A percentile compares a stretch with the other conserved stretches of the same genome.
phyloP scores from a whole-genome alignment of 768 basidiomycete species.

The Termitomyces sp. region DNA sequence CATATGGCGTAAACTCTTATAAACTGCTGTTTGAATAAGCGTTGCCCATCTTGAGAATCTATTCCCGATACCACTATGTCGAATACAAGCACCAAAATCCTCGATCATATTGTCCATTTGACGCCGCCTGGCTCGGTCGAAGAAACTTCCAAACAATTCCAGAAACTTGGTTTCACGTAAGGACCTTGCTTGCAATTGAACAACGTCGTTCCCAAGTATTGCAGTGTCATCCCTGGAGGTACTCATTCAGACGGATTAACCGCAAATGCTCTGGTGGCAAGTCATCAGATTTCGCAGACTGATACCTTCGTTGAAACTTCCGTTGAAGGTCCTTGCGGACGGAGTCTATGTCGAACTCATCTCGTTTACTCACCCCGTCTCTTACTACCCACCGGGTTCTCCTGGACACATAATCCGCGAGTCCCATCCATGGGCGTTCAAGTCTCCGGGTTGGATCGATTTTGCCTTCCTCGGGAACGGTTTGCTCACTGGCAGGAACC shows the following conservation, averaged over 20 bases:
- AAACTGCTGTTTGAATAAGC: not conserved
- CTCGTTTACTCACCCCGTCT: slow-evolving; percentile 55
- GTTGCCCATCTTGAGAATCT: not conserved
- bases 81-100: slow-evolving; percentile 26
- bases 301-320: slow-evolving; percentile 18
- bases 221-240: slow-evolving; percentile 66
- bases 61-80: slow-evolving; percentile 1
- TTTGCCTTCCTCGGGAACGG: slow-evolving; percentile 61
- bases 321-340: slow-evolving; percentile 48
- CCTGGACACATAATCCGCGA: slow-evolving; percentile 44
- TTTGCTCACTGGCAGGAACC: slow-evolving; percentile 24
- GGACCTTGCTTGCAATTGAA: slow-evolving; percentile 14
- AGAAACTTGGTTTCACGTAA: slow-evolving; percentile 66
- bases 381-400: slow-evolving; percentile 52
- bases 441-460: slow-evolving; percentile 65
- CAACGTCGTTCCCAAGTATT: not conserved
- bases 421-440: slow-evolving; percentile 51
- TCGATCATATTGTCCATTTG: slow-evolving; percentile 76
- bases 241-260: slow-evolving; percentile 63
- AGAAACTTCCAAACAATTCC: slow-evolving; percentile 50
- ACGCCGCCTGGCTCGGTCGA: slow-evolving; percentile 60
- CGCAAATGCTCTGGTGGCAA: slow-evolving; percentile 63
- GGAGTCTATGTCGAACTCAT: slow-evolving; percentile 70
- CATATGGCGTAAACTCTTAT: slow-evolving; percentile 6
- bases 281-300: slow-evolving; percentile 13